A percentile compares a stretch with the other conserved stretches of the same genome.
phyloP scores from a whole-genome alignment of 2,329 filamentous ascomycete genomes.

The Colletotrichum sp. region DNA sequence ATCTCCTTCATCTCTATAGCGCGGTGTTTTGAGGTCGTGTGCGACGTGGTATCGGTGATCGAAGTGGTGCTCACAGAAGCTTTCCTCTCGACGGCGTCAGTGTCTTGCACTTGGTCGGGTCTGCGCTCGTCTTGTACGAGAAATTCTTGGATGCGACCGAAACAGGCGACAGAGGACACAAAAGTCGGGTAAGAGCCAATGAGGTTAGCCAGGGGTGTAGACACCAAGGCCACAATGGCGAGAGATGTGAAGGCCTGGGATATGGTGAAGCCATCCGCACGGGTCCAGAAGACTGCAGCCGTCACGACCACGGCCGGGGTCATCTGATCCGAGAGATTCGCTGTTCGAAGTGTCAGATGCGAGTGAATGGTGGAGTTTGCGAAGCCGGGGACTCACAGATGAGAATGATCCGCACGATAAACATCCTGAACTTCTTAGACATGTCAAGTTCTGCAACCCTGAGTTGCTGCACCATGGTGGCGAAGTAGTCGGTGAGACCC shows the following conservation, averaged over 20 bases:
- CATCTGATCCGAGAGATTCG: not conserved
- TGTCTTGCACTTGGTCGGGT: not conserved
- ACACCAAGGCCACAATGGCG: constrained; percentile 24
- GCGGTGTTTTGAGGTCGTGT: not conserved
- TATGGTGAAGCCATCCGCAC: constrained; percentile 13
- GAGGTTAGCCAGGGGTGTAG: constrained; percentile 22
- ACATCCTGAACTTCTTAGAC: constrained; percentile 33
- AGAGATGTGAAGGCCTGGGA: constrained; percentile 26
- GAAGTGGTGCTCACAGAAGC: not conserved
- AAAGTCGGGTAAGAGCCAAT: constrained; percentile 14
- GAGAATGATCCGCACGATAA: constrained; percentile 20
- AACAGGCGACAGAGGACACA: constrained; percentile 5
- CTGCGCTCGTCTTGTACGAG: constrained; percentile 5
- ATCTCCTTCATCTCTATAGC: not conserved
- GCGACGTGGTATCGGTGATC: not conserved
- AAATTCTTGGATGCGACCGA: constrained; percentile 25
- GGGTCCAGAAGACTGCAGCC: constrained; percentile 2
- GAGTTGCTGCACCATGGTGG: constrained; percentile 35
- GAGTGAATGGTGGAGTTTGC: not conserved
- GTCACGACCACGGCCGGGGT: constrained; percentile 4
- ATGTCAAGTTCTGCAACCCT: constrained; percentile 40
- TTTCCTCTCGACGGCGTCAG: not conserved
- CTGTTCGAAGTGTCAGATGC: constrained; percentile 5
- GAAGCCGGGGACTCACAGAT: constrained; percentile 8
- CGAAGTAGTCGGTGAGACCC: constrained; percentile 36